phyloP scores from a whole-genome alignment of 2,329 filamentous ascomycete genomes.

The Fusarium pseudocircinatum region DNA sequence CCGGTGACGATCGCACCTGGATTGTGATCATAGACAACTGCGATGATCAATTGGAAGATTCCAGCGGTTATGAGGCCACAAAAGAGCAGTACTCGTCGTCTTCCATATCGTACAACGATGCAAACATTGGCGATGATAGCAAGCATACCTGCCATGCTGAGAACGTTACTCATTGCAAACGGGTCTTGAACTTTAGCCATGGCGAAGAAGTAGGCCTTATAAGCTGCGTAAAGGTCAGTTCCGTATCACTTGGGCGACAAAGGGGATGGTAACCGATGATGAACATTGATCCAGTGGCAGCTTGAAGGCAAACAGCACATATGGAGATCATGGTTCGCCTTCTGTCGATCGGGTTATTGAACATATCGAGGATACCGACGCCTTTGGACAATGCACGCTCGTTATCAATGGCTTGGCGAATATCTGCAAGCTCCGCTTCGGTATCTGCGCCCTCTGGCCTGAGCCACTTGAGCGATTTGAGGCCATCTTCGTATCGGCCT shows the following conservation, averaged over 20 bases:
- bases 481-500: conserved; percentile 30
- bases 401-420: conserved; percentile 24
- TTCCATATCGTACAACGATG: conserved; percentile 33
- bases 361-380: conserved; percentile 34
- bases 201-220: conserved; percentile 40
- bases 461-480: conserved; percentile 28
- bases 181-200: conserved; percentile 37
- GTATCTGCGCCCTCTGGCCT: conserved; percentile 17
- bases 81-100: conserved; percentile 20
- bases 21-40: conserved; percentile 25
- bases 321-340: conserved; percentile 31
- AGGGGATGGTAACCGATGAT: conserved; percentile 24
- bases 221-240: conserved; percentile 7
- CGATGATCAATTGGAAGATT: conserved; percentile 36
- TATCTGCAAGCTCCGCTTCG: conserved; percentile 25
- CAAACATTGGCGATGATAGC: conserved; percentile 36
- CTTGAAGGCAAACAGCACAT: conserved; percentile 28
- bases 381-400: conserved; percentile 14
- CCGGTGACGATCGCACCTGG: conserved; percentile 26
- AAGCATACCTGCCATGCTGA: conserved; percentile 35
- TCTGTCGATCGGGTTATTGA: conserved; percentile 28
- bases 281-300: conserved; percentile 38
- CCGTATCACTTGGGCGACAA: accelerated
- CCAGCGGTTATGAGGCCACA: conserved; percentile 24
- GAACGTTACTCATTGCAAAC: conserved; percentile 38